Evolutionary conservation across 2,329 filamentous ascomycete species (phyloP), one percentile per base, ranked within the genome.

Genomic region (Claviceps quebecensis): DNA sequence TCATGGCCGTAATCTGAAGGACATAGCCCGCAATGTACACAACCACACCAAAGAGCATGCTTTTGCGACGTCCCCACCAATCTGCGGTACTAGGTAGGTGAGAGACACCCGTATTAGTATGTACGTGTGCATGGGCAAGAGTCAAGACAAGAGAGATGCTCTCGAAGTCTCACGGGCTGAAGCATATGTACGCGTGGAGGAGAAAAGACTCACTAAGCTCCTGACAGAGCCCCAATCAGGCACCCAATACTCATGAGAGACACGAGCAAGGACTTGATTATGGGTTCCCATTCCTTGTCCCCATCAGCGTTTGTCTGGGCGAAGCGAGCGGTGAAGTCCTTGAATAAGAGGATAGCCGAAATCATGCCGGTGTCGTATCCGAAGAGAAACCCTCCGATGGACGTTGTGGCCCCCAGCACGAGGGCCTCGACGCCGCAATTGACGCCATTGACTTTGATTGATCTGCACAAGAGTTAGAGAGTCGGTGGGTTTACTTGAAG

Each of bases 11-110:
- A 58, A 86, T 80, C 62, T 86, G 82, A 40, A 86, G 72, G 52
- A 83, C 70, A 58, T 83, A 81, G 56, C 83, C 83, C 52, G 84
- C 62, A 56, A 76, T 74, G 67, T 82, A 84, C 52, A 85, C 63
- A 39, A 75, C 59, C 38, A 76, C 73, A 62, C 70, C 71, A 51
- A 76, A 69, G 16, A 69, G 71, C 61, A 81, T 67, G 56, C 75
- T 76, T 57, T 72, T 71, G 50, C 77, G 72, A 19, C 81, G 73
- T 45, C 81, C 81, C 61, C 74, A 71, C 66, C 71, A 72, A 59
- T 81, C 78, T 38, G 77, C 72, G 1, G 77, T 75, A 58, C 65
- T 67, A 17, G n/a, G 14, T 17, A 19, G 19, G 19, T 19, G 19
- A 19, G 23, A 11, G 29, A 16, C 7, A 9, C 26, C 5, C 8